Conservation (phyloP, 306 rosid species). For the Psophocarpus tetragonolobus region DNA sequence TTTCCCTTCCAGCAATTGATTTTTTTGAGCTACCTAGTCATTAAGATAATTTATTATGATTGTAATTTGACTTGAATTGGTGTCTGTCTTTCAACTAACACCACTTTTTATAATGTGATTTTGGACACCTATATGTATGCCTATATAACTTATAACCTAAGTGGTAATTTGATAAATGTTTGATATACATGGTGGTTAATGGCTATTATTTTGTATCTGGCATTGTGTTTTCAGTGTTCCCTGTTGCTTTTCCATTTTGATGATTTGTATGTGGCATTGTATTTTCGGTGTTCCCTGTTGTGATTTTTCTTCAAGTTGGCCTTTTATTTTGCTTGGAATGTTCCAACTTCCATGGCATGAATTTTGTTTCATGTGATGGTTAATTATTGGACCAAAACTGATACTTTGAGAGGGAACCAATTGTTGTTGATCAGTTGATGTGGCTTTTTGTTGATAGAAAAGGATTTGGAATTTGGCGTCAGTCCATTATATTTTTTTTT, state of each 20-base stretch:
- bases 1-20: not conserved
- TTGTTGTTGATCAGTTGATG: slow-evolving; percentile 11
- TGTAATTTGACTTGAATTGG: not conserved
- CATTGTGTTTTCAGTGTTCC: not conserved
- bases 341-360: not conserved
- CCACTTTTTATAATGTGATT: not conserved
- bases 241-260: not conserved
- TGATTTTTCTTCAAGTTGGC: not conserved
- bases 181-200: not conserved
- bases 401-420: not conserved
- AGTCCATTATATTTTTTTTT: not conserved
- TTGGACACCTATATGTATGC: not conserved
- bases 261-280: not conserved
- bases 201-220: not conserved
- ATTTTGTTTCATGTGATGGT: not conserved
- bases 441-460: slow-evolving; percentile 7
- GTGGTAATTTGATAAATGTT: not conserved
- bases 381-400: not conserved
- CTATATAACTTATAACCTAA: not conserved
- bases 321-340: not conserved
- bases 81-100: not conserved
- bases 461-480: not conserved
- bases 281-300: not conserved
- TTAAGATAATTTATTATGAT: not conserved
- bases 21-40: not conserved